Evolutionary conservation across 2,329 filamentous ascomycete genomes (phyloP).

Genomic region (Cytospora piceicola): DNA sequence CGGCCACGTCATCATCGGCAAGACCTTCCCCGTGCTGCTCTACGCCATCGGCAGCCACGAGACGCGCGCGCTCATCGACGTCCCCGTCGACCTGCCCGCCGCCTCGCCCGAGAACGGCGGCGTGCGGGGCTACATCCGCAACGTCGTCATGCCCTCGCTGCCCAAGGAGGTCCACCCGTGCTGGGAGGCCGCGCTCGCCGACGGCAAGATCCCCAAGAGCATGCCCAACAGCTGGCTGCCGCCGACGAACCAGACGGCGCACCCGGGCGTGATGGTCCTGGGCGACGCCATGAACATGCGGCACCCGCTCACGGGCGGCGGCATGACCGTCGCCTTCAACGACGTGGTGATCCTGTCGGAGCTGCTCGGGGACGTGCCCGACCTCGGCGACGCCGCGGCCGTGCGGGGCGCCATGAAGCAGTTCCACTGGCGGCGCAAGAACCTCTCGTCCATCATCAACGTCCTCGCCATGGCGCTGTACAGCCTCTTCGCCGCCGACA

Average conservation of each 20-base stretch:
- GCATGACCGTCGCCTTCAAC: conserved; percentile 97
- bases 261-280: conserved; percentile 76
- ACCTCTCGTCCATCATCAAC: conserved; percentile 85
- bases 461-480: conserved; percentile 97
- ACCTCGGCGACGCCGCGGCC: conserved; percentile 67
- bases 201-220: conserved; percentile 73
- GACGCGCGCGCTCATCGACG: conserved; percentile 86
- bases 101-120: conserved; percentile 77
- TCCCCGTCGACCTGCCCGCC: conserved; percentile 75
- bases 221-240: conserved; percentile 98
- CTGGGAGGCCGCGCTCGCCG: conserved; percentile 76
- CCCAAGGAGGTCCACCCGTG: conserved; percentile 73
- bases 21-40: conserved; percentile 77
- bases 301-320: conserved; percentile 94
- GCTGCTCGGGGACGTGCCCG: conserved; percentile 70
- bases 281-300: conserved; percentile 99
- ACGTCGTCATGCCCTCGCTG: conserved; percentile 74
- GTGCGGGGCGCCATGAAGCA: conserved; percentile 70
- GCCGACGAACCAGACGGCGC: conserved; percentile 62
- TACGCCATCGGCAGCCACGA: conserved; percentile 98
- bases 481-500: conserved; percentile 84
- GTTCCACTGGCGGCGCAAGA: conserved; percentile 90
- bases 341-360: conserved; percentile 80
- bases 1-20: conserved; percentile 86
- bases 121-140: conserved; percentile 80